Evolutionary conservation across 2,329 filamentous ascomycete species (phyloP).

Genomic region (Pseudogymnoascus verrucosus): DNA sequence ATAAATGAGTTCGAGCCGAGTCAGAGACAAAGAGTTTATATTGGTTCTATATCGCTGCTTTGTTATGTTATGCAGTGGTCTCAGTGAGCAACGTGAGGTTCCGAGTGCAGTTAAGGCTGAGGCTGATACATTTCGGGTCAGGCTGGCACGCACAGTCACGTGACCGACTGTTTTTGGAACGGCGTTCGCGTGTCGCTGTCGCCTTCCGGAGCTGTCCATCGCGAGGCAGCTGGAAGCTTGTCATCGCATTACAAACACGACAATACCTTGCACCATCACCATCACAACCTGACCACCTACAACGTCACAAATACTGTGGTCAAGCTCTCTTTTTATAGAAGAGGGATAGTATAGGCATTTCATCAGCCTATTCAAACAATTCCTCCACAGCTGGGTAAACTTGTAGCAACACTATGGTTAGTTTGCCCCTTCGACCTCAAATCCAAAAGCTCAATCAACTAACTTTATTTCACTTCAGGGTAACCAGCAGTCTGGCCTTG

Average conservation of each 20-base stretch:
- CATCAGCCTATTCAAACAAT: constrained; percentile 1
- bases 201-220: constrained; percentile 19
- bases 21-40: constrained; percentile 1
- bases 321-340: constrained; percentile 1
- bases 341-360: background rate
- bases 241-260: constrained; percentile 19
- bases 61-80: background rate
- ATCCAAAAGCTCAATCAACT: background rate
- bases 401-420: constrained; percentile 7
- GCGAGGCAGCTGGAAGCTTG: constrained; percentile 14
- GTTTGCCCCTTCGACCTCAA: background rate
- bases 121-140: constrained; percentile 2
- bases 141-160: background rate
- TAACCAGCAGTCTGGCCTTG: constrained; percentile 37
- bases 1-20: background rate
- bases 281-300: constrained; percentile 13
- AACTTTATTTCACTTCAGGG: constrained; percentile 18
- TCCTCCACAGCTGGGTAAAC: constrained; percentile 1
- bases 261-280: constrained; percentile 11
- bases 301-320: background rate
- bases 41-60: background rate
- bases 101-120: background rate
- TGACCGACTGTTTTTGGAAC: background rate
- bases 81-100: background rate
- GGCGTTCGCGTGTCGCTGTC: constrained; percentile 19